Base-by-base conservation (phyloP, 2,329 filamentous ascomycete genomes). In the Ilyonectria robusta region DNA sequence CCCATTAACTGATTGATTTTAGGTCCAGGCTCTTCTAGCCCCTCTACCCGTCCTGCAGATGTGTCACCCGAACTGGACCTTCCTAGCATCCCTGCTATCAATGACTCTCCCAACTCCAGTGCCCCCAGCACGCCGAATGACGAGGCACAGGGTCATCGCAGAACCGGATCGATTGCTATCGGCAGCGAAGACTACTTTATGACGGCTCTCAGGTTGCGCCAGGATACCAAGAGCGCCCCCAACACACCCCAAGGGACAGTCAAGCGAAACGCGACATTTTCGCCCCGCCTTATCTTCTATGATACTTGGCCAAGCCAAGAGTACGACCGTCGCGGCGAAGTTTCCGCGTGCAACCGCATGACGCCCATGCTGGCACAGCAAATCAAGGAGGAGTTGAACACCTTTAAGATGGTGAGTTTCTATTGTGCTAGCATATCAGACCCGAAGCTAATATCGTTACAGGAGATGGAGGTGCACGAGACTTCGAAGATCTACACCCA, bases 391-490 rank as follows among this genome's bases (percentile, higher is more conserved):
- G 96, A 99, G 84, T 89, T 99, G 75, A 99, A 99, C 84, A 97
- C 92, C 75, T 99, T 99, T 87, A 99, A 99, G 82, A 99, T 99
- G 96, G 78, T 79, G 53, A 53, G 75, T 70, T 29, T 11, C 19
- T 5, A 50, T 1, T 72, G 67, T 40, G 35, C 51, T 55, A 23
- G 23, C 23, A 13, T 6, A 15, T 19, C n/a, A 40, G 10, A 21
- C 5, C 10, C 9, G 1, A 50, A 69, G 72, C 85, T 88, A 81
- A 89, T 75, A 44, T 10, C 11, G 17, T 15, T 60, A 44, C 69
- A 98, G 96, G 96, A 99, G 85, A 99, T 99, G 96, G 96, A 98
- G 86, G 96, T 99, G 77, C 96, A 99, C 81, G 96, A 98, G 84
- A 94, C 92, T 80, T 98, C 96, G 73, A 99, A 98, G 86, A 95